A percentile compares a stretch with the other conserved stretches of the same genome.
Evolutionary conservation across 2,329 filamentous ascomycete species (phyloP).

Genomic region (Xylaria sp.): DNA sequence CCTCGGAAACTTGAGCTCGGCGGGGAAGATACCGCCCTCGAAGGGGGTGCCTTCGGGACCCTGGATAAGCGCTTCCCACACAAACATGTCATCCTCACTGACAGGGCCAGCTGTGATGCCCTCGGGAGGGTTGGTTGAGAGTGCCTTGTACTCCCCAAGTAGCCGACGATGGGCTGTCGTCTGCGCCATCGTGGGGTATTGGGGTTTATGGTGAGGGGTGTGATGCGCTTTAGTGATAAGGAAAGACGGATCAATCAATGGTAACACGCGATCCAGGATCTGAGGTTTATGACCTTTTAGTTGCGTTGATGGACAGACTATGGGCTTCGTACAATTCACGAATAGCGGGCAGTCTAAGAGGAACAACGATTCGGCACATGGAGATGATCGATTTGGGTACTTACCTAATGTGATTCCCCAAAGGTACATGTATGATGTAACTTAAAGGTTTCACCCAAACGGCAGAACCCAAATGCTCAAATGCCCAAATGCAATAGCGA

Average conservation of each 20-base stretch:
- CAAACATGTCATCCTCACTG: slow-evolving; percentile 91
- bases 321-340: neutral
- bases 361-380: too few relatives aligned
- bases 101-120: slow-evolving; percentile 96
- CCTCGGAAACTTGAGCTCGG: slow-evolving; percentile 92
- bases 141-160: slow-evolving; percentile 93
- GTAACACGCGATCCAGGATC: neutral
- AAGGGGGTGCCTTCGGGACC: slow-evolving; percentile 96
- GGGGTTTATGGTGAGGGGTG: neutral
- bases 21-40: slow-evolving; percentile 94
- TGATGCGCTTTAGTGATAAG: neutral
- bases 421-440: neutral
- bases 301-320: neutral
- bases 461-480: neutral
- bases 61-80: slow-evolving; percentile 96
- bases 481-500: neutral
- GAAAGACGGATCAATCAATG: too few relatives aligned
- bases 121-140: slow-evolving; percentile 95
- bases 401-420: neutral
- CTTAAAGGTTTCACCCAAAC: too few relatives aligned
- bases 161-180: slow-evolving; percentile 80
- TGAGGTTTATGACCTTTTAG: neutral
- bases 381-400: too few relatives aligned
- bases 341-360: neutral
- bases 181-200: slow-evolving; percentile 58